Percentiles rank a stretch among this genome's conserved stretches.
These are phyloP conservation scores for Epithele typhae DNA, from an alignment of 768 basidiomycete genomes.

Conservation along the genomic window DNA sequence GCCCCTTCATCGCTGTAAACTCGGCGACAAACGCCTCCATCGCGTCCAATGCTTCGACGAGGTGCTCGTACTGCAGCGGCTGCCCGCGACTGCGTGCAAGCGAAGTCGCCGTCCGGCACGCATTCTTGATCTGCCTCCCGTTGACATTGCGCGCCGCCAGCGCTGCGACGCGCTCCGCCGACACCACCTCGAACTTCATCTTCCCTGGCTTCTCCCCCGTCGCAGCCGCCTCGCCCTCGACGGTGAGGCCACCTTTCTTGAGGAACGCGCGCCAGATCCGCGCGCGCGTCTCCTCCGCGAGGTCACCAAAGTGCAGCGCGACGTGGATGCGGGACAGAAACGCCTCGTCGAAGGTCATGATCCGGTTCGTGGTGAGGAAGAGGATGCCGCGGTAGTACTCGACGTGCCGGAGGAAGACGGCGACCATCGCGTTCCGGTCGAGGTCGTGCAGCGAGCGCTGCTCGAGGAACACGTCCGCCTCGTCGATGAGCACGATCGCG, in stretches of 20 bases:
- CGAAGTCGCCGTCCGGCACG: constrained; percentile 55
- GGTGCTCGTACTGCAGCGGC: constrained; percentile 41
- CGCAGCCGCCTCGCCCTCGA: not conserved
- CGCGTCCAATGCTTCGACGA: constrained; percentile 55
- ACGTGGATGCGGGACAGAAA: constrained; percentile 66
- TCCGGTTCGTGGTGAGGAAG: constrained; percentile 35
- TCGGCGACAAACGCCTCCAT: constrained; percentile 42
- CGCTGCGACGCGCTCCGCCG: constrained; percentile 35
- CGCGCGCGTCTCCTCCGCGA: constrained; percentile 17
- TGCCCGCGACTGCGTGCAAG: constrained; percentile 46
- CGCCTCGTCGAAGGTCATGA: constrained; percentile 59
- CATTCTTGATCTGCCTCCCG: constrained; percentile 68
- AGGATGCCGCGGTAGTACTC: constrained; percentile 31
- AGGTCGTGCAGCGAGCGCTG: constrained; percentile 59
- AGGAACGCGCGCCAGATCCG: constrained; percentile 26
- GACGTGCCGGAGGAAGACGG: constrained; percentile 38
- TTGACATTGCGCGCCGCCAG: constrained; percentile 53
- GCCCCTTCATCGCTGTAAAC: constrained; percentile 8
- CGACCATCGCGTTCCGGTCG: constrained; percentile 65
- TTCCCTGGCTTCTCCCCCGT: no score
- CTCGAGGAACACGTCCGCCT: constrained; percentile 68
- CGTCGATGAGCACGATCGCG: constrained; percentile 31
- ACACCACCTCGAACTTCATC: no score
- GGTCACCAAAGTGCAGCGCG: constrained; percentile 29
- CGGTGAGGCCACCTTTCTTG: constrained; percentile 13